These are phyloP conservation scores for Postia placenta DNA, from an alignment of 768 basidiomycete species.

Conservation along the genomic window DNA sequence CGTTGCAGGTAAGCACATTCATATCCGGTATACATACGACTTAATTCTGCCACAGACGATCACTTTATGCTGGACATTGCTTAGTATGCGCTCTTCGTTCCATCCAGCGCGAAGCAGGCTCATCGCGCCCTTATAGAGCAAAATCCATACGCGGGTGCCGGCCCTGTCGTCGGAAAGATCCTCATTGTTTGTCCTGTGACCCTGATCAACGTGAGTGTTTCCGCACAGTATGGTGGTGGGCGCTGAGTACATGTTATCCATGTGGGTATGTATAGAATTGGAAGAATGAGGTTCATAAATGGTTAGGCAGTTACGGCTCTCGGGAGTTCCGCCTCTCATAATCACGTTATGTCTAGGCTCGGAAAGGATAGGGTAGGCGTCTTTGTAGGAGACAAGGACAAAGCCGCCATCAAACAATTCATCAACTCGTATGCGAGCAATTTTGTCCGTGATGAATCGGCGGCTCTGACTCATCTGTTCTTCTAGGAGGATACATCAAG, in stretches of 20 bases:
- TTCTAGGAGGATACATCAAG: conserved; percentile 66
- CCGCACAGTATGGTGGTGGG: too few species aligned
- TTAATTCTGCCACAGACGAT: conserved; percentile 55
- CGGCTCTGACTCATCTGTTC: neutral
- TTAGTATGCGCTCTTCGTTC: conserved; percentile 63
- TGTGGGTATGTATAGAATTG: conserved; percentile 88
- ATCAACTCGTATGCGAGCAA: conserved; percentile 52
- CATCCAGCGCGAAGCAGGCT: neutral
- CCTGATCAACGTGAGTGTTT: conserved; percentile 62
- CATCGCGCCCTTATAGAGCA: conserved; percentile 69
- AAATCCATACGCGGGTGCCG: conserved; percentile 62
- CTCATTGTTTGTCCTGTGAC: conserved; percentile 94
- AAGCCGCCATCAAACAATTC: conserved; percentile 59
- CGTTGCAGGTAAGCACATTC: conserved; percentile 52
- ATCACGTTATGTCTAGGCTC: conserved; percentile 31
- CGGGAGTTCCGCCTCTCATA: neutral
- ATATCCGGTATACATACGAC: neutral
- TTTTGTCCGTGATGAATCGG: neutral
- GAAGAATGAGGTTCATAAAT: conserved; percentile 93
- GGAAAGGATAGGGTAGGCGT: conserved; percentile 51
- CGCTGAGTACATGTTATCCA: too few species aligned
- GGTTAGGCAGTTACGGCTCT: conserved; percentile 36
- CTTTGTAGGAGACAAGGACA: conserved; percentile 54
- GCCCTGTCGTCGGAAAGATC: conserved; percentile 65
- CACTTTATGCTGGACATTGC: conserved; percentile 84